Conservation (phyloP, 805 yeast genomes). For the Myxozyma kluyveri region DNA sequence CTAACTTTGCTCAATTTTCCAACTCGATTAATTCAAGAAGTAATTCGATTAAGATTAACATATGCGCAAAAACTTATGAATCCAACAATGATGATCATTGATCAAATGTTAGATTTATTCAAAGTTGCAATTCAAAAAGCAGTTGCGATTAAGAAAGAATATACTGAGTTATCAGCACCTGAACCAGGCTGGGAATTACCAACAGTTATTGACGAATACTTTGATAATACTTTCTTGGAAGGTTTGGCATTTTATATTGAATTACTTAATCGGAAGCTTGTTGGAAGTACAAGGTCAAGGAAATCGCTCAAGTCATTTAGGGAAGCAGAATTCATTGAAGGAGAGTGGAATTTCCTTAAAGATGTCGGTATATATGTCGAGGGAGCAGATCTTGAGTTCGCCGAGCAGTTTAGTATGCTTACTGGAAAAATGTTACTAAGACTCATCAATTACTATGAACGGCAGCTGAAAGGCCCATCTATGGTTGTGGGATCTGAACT, state of each 20-base stretch:
- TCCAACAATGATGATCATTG: conserved; percentile 94
- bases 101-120: conserved; percentile 86
- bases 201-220: conserved; percentile 58
- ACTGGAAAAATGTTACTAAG: conserved; percentile 67
- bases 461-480: conserved; percentile 66
- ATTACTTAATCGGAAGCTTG: conserved; percentile 68
- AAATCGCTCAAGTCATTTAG: conserved; percentile 75
- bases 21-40: conserved; percentile 70
- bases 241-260: conserved; percentile 71
- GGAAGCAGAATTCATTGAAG: conserved; percentile 86
- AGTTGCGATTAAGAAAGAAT: conserved; percentile 66
- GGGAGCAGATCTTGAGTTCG: conserved; percentile 76
- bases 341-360: conserved; percentile 73
- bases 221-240: conserved; percentile 66
- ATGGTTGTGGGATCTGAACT: conserved; percentile 43
- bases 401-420: conserved; percentile 65
- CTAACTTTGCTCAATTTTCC: conserved; percentile 73
- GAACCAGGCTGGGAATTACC: conserved; percentile 70
- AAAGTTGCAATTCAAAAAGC: conserved; percentile 73
- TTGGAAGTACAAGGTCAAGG: conserved; percentile 66
- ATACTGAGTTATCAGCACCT: conserved; percentile 52
- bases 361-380: conserved; percentile 75
- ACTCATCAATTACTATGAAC: conserved; percentile 64
- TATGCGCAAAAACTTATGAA: conserved; percentile 76
- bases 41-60: conserved; percentile 66